Evolutionary conservation across 768 basidiomycete species (phyloP).

Genomic region (Tulasnella sp.): DNA sequence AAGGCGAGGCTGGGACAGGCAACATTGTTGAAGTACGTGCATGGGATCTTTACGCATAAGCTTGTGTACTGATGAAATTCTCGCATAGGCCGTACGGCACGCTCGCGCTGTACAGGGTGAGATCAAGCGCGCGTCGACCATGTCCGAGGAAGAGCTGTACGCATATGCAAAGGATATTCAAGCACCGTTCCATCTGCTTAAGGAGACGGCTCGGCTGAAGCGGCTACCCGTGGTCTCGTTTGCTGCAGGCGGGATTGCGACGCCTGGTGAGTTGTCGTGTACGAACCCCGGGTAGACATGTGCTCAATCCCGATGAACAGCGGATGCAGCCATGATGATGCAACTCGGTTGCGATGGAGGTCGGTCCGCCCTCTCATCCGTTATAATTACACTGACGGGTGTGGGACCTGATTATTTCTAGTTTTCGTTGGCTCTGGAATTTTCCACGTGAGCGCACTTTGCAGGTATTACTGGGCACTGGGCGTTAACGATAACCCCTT

Average conservation of each 20-base stretch:
- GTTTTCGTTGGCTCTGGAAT: conserved; percentile 98
- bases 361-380: conserved; percentile 29
- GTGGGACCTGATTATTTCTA: conserved; percentile 23
- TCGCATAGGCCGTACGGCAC: conserved; percentile 65
- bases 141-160: conserved; percentile 94
- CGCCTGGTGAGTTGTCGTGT: conserved; percentile 46
- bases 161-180: conserved; percentile 82
- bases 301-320: conserved; percentile 29
- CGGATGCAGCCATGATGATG: conserved; percentile 98
- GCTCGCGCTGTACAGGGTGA: conserved; percentile 70
- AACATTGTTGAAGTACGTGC: conserved; percentile 59
- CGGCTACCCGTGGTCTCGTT: conserved; percentile 93
- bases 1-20: conserved; percentile 83
- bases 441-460: conserved; percentile 55
- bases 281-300: neutral
- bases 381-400: conserved; percentile 8
- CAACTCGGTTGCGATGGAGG: conserved; percentile 94
- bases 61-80: no score
- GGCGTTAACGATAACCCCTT: neutral
- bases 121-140: conserved; percentile 71
- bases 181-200: conserved; percentile 89
- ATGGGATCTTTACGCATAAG: neutral
- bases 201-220: conserved; percentile 90
- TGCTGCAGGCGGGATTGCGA: conserved; percentile 87
- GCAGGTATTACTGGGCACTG: neutral